phyloP scores from a whole-genome alignment of 2,329 filamentous ascomycete genomes.

The Golovinomyces cichoracearum region DNA sequence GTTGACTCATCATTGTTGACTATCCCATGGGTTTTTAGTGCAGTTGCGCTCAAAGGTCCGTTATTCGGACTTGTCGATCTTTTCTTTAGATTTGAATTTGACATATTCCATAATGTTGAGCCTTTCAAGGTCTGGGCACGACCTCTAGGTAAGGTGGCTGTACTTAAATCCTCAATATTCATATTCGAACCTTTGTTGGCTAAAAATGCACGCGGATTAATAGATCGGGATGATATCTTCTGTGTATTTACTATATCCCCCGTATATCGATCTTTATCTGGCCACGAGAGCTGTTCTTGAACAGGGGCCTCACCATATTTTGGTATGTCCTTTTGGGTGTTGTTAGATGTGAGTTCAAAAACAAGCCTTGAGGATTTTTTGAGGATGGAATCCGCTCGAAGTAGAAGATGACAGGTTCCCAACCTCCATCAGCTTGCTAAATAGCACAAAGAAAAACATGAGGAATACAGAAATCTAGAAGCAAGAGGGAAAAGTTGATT shows the following conservation, averaged over 20 bases:
- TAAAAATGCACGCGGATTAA: background rate
- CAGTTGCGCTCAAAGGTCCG: constrained; percentile 13
- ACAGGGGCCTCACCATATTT: constrained; percentile 57
- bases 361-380: background rate
- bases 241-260: constrained; percentile 23
- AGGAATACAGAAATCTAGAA: too few species aligned
- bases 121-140: constrained; percentile 16
- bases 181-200: constrained; percentile 8
- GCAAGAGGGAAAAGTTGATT: too few species aligned
- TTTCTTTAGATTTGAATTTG: constrained; percentile 17
- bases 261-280: constrained; percentile 41
- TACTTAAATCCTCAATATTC: constrained; percentile 38
- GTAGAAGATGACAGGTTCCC: too few species aligned
- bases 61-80: constrained; percentile 51
- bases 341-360: background rate
- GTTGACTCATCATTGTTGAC: constrained; percentile 23
- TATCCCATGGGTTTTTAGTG: constrained; percentile 24
- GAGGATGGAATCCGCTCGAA: too few species aligned
- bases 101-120: constrained; percentile 9
- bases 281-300: constrained; percentile 39
- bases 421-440: too few species aligned
- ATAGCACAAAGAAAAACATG: too few species aligned
- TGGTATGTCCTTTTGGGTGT: constrained; percentile 34
- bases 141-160: constrained; percentile 25
- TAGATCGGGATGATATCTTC: constrained; percentile 20